Base-by-base conservation (phyloP, 805 yeast species). In the Nematodospora valgi region DNA sequence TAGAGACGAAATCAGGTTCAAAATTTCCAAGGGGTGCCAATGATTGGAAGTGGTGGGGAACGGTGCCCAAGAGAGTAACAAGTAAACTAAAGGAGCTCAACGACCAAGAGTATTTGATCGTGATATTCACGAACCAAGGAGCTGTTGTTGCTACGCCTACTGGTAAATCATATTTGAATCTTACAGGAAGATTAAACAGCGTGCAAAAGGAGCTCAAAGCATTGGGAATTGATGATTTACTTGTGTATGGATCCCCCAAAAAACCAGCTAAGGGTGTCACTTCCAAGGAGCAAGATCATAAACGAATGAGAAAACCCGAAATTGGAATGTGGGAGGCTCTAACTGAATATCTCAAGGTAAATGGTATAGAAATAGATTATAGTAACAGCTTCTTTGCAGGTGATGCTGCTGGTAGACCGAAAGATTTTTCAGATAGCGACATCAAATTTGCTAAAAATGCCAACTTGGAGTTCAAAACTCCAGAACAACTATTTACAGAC, bases 371-470 rank as follows among this genome's bases (percentile, higher is more conserved):
- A 0, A 46, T 79, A 2, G 79, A 78, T 46, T 32, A 52, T 32
- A 59, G 52, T 0, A 44, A 57, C 7, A 74, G 86, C 33, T 66
- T 80, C 35, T 93, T 62, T 55, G 89, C 88, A n/a, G 98, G 98
- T 5, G 98, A 91, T 62, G 98, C 98, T 0, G 98, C 96, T 5
- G 98, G 98, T 1, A 67, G 98, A 35, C 49, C 53, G 2, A 56
- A 51, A 0, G 98, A 91, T 56, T 84, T 82, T 52, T 85, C 93
- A 67, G 88, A 85, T 47, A 75, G 84, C 32, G 98, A 91, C 56
- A 57, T 54, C 43, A 52, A 41, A 37, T 89, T 89, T 67, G 96
- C 98, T 0, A 44, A 64, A 27, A 68, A 64, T 13, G 50, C 73
- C 1, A 76, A 75, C 0, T 29, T 87, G 2, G 42, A 46, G 14